These are phyloP conservation scores for Pythium periplocum DNA, from an alignment of 352 stramenopile species.

Conservation along the genomic window DNA sequence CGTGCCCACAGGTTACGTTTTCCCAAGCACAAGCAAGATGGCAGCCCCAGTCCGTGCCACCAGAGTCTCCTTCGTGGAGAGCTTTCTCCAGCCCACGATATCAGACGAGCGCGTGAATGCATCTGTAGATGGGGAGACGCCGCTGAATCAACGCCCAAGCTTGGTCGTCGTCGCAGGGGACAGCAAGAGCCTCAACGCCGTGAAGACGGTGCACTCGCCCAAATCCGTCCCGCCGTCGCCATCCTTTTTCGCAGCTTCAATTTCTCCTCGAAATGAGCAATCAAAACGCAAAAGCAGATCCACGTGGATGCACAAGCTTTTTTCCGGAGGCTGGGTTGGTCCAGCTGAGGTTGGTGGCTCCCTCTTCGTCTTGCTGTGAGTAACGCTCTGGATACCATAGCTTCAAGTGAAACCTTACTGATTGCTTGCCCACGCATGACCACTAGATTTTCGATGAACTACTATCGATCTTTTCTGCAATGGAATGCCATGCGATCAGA, in stretches of 20 bases:
- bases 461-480: constrained; percentile 24
- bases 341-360: constrained; percentile 10
- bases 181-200: constrained; percentile 19
- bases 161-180: constrained; percentile 30
- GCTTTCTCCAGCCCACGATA: constrained; percentile 21
- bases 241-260: not conserved
- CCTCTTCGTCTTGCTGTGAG: constrained; percentile 5
- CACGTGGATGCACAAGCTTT: constrained; percentile 17
- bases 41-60: not conserved
- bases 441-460: constrained; percentile 20
- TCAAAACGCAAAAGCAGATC: not conserved
- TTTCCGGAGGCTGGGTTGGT: constrained; percentile 13
- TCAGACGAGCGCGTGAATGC: not conserved
- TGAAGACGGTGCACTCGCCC: constrained; percentile 31
- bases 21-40: too few relatives aligned
- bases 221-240: constrained; percentile 2
- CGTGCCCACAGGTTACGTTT: too few relatives aligned
- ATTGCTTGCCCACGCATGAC: not conserved
- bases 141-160: constrained; percentile 11
- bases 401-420: not conserved
- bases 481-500: constrained; percentile 29
- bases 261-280: not conserved
- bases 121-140: not conserved
- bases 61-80: constrained; percentile 26
- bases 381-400: not conserved